Conservation (phyloP, 2,329 filamentous ascomycete genomes). For the Neoscytalidium dimidiatum region DNA sequence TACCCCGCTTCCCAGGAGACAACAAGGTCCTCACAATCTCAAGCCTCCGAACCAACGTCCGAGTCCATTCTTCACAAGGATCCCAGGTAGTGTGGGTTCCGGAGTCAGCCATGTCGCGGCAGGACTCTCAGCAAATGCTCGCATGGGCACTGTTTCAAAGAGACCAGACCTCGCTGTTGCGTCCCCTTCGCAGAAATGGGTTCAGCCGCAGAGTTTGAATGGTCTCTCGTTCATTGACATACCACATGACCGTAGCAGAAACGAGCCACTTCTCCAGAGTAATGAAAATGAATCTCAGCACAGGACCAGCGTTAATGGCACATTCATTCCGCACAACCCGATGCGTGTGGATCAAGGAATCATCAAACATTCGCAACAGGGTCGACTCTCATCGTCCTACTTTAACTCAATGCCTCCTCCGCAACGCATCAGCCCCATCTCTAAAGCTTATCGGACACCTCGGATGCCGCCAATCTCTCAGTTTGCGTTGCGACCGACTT, state of each 20-base stretch:
- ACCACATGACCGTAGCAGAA: conserved; percentile 20
- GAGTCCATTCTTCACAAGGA: conserved; percentile 43
- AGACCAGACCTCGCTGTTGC: background rate
- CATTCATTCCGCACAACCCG: background rate
- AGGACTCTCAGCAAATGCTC: conserved; percentile 15
- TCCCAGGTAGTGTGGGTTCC: background rate
- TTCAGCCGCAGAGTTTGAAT: conserved; percentile 33
- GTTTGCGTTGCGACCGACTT: background rate
- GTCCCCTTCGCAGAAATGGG: conserved; percentile 20
- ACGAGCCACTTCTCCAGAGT: background rate
- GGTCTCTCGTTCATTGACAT: conserved; percentile 39
- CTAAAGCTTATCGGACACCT: background rate
- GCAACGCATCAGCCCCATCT: background rate
- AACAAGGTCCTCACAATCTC: background rate
- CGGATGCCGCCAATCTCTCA: background rate
- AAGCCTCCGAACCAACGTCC: conserved; percentile 19
- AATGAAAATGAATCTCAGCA: background rate
- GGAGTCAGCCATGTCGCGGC: background rate
- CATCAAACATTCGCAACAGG: background rate
- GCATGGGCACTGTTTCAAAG: background rate
- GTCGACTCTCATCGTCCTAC: conserved; percentile 8
- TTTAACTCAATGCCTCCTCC: background rate
- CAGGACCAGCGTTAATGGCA: background rate
- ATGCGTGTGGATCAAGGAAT: background rate
- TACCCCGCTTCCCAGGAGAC: conserved; percentile 23